These are phyloP conservation scores for Thermomucor indicae-seudaticae DNA, from an alignment of 371 early-diverging fungal species.

Conservation along the genomic window DNA sequence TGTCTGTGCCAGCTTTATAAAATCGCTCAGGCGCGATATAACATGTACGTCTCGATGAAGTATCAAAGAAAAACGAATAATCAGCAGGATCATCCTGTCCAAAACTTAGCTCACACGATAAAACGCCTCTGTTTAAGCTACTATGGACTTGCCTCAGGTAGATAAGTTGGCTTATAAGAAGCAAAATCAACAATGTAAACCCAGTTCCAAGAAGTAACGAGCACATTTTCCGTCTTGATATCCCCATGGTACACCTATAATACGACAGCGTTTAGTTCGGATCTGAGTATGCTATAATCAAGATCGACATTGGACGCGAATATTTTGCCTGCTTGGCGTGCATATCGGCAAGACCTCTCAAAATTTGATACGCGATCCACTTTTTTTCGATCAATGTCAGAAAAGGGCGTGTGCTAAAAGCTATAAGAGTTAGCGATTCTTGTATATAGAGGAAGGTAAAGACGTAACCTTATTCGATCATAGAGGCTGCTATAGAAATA, in stretches of 20 bases:
- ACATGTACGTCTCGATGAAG: slow-evolving; percentile 80
- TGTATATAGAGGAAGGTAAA: not conserved
- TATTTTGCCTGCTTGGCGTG: slow-evolving; percentile 53
- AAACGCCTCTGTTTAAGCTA: not conserved
- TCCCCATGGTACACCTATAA: slow-evolving; percentile 85
- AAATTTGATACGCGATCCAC: slow-evolving; percentile 90
- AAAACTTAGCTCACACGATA: not conserved
- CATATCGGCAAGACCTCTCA: slow-evolving; percentile 72
- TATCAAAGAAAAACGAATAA: slow-evolving; percentile 93
- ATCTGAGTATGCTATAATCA: too few species aligned
- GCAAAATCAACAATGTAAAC: slow-evolving; percentile 87
- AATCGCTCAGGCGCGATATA: slow-evolving; percentile 97
- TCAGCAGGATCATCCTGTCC: slow-evolving; percentile 86
- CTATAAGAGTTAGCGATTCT: not conserved
- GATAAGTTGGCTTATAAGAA: slow-evolving; percentile 83
- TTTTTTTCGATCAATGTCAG: slow-evolving; percentile 81
- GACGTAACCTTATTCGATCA: slow-evolving; percentile 81
- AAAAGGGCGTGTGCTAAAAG: slow-evolving; percentile 88
- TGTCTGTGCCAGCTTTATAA: slow-evolving; percentile 65
- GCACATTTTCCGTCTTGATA: slow-evolving; percentile 81
- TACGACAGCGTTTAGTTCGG: not conserved
- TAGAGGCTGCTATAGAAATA: slow-evolving; percentile 86
- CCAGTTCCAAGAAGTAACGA: slow-evolving; percentile 87
- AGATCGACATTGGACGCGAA: too few species aligned
- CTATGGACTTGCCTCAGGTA: slow-evolving; percentile 69